These are phyloP conservation scores for Colletotrichum viniferum DNA, from an alignment of 2,329 filamentous ascomycete genomes.

Conservation along the genomic window DNA sequence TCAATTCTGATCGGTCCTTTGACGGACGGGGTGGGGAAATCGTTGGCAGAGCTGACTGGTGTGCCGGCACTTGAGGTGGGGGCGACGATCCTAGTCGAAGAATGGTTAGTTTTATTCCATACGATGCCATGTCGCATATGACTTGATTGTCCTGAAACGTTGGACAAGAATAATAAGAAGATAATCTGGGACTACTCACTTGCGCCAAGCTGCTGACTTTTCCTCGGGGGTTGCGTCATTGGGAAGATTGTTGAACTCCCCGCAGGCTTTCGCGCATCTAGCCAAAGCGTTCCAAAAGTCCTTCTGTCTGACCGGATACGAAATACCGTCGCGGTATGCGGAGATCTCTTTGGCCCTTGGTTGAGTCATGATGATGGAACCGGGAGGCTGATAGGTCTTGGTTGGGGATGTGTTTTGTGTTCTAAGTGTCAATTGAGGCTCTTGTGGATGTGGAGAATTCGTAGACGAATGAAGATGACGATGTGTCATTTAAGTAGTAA, in stretches of 20 bases:
- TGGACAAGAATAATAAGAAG: rapidly evolving
- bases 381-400: not conserved
- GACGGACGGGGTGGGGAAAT: slow-evolving; percentile 20
- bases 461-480: not conserved
- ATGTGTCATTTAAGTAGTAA: not conserved
- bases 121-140: not conserved
- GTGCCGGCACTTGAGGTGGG: not conserved
- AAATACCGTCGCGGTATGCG: not conserved
- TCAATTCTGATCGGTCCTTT: slow-evolving; percentile 35
- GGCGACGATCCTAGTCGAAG: not conserved
- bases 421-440: not conserved
- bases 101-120: not conserved
- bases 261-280: not conserved
- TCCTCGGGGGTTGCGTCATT: not conserved
- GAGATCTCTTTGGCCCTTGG: not conserved
- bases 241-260: not conserved
- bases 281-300: not conserved
- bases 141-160: not conserved
- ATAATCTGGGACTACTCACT: not conserved
- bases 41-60: not conserved
- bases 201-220: not conserved
- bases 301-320: not conserved
- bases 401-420: not conserved
- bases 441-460: not conserved
- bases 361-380: not conserved